Base-by-base conservation (phyloP, 2,329 filamentous ascomycete species). In the Xylariaceae sp. region DNA sequence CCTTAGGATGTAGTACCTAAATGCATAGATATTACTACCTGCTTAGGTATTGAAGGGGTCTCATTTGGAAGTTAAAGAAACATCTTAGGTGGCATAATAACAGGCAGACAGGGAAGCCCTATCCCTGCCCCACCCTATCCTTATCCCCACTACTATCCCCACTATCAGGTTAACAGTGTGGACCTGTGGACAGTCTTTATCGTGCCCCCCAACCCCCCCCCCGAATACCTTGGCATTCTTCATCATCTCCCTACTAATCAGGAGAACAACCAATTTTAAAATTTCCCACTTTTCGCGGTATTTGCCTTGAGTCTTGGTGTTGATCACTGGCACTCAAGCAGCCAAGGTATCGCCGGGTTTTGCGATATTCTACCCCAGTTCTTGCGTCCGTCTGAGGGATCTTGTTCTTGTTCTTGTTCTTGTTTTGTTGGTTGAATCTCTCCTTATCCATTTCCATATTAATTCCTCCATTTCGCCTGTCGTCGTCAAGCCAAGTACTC, bases 401-500 rank as follows among this genome's bases (percentile, higher is more conserved):
- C 32, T 37, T 4, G 6, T 3, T 37, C 32, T 16, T 37, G n/a
- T n/a, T 37, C 32, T 37, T 4, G 6, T 3, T 37, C 32, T 16
- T 37, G n/a, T 37, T 16, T 37, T 37, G 3, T 16, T 37, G 6
- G 5, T 14, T 7, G 9, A 16, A 37, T 37, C 32, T 37, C 32
- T 37, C 32, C 21, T 44, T 44, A n/a, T 44, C 43, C n/a, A 16
- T 32, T 44, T 45, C 29, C 23, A 21, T 40, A 44, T 20, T 43
- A 37, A 21, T 16, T 19, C 18, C 47, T 29, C 47, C 32, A 41
- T 41, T 48, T 20, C 29, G 14, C 20, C n/a, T 41, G 9, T 54
- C 48, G 20, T 41, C 37, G 26, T 54, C 40, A 47, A n/a, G n/a
- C 48, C 46, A 49, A 18, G 42, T 48, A 43, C 54, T 49, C 42